These are phyloP conservation scores for Phytophthora ramorum DNA, from an alignment of 352 stramenopile species.

Conservation along the genomic window DNA sequence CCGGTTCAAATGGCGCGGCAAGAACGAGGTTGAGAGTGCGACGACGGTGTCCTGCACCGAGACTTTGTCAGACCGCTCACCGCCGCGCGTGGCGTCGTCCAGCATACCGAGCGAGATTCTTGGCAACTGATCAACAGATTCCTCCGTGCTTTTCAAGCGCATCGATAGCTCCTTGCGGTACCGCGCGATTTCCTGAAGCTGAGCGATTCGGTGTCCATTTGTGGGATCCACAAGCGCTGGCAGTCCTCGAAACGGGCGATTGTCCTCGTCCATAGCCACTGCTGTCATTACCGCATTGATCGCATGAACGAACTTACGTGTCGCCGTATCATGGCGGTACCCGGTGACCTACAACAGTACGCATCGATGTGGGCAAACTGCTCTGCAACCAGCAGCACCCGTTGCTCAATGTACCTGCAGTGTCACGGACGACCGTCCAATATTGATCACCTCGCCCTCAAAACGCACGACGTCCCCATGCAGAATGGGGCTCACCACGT, in stretches of 20 bases:
- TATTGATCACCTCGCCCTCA: conserved; percentile 46
- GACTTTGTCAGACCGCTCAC: conserved; percentile 7
- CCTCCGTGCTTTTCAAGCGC: conserved; percentile 34
- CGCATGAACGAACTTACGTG: conserved; percentile 35
- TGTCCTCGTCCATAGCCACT: conserved; percentile 48
- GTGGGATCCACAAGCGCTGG: conserved; percentile 36
- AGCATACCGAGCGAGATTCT: conserved; percentile 27
- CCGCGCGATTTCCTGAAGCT: conserved; percentile 24
- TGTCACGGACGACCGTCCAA: conserved; percentile 43
- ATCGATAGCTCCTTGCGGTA: conserved; percentile 34
- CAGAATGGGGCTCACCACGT: conserved; percentile 43
- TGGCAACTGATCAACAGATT: conserved; percentile 33
- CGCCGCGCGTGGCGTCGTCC: neutral
- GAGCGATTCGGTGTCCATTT: conserved; percentile 12
- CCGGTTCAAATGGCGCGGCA: conserved; percentile 61
- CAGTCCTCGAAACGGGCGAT: conserved; percentile 29
- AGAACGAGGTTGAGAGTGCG: conserved; percentile 53
- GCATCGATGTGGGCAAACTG: neutral
- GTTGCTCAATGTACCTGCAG: conserved; percentile 31
- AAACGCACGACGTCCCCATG: conserved; percentile 50
- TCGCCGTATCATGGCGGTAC: conserved; percentile 41
- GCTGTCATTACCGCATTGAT: conserved; percentile 50
- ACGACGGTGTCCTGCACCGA: conserved; percentile 50
- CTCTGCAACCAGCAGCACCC: neutral
- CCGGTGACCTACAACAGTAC: conserved; percentile 24